Base-by-base conservation (phyloP, 1,284 basidiomycete species). In the Ceratobasidium sp. region DNA sequence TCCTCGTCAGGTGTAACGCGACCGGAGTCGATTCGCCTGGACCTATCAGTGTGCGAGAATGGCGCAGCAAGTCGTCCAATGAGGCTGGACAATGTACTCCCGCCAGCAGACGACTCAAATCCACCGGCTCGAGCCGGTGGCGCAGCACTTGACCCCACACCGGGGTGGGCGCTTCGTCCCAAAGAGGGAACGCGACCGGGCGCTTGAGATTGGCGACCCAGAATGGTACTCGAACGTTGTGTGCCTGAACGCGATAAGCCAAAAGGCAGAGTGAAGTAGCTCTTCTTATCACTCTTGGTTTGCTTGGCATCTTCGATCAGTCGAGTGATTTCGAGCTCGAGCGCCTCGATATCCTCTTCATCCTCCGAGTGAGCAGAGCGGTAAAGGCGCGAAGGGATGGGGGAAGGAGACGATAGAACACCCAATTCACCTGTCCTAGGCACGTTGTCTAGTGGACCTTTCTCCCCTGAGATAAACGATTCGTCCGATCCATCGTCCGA, bases 121-220 rank as follows among this genome's bases (percentile, higher is more conserved):
- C 17, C 54, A 56, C 20, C 20, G 23, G 9, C 54, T 20, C 26
- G 54, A 26, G 20, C 54, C 9, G 23, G 26, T 59, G 57, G n/a
- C 13, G 57, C 3, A 28, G 23, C 13, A 33, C 3, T 15, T 12
- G 13, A 28, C 13, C 57, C 57, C 1, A 26, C 33, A 59, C 23
- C 9, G 28, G 15, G 13, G 28, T 23, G 28, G 23, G 66, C 46
- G 66, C 48, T 68, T 48, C 23, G 44, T 2, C 20, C 12, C 5
- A 42, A 65, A 68, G 66, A 44, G 38, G 28, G n/a, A 46, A 23
- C 44, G n/a, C 20, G 66, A 46, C 66, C 50, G n/a, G n/a, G 66
- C 48, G 48, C 48, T 52, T 52, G 66, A 26, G 44, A 38, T 52
- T 26, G 28, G 28, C 46, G n/a, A 50, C 28, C 42, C 5, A 20